Evolutionary conservation across 1,284 basidiomycete species (phyloP).

Genomic region (Ganoderma boninense): DNA sequence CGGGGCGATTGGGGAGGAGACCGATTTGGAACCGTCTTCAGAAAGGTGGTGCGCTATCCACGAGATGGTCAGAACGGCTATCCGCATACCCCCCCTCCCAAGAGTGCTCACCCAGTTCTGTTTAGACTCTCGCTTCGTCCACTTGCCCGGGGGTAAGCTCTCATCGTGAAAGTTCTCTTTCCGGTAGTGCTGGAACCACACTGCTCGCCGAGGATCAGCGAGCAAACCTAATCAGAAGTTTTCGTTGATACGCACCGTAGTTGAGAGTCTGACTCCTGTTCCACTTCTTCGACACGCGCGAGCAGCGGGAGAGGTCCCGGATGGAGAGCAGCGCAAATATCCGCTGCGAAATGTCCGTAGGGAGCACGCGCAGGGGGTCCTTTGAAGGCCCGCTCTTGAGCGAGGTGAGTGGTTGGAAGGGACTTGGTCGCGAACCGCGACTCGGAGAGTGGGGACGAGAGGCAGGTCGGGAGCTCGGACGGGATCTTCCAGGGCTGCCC

Average conservation of each 20-base stretch:
- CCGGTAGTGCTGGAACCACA: slow-evolving; percentile 90
- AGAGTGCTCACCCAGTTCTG: slow-evolving; percentile 75
- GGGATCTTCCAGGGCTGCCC: slow-evolving; percentile 47
- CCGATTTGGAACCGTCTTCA: slow-evolving; percentile 56
- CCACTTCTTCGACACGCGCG: slow-evolving; percentile 87
- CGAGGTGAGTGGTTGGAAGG: slow-evolving; percentile 46
- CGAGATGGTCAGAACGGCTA: background rate
- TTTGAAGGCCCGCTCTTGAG: slow-evolving; percentile 37
- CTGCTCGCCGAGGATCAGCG: slow-evolving; percentile 48
- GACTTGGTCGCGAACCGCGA: slow-evolving; percentile 54
- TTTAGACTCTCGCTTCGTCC: slow-evolving; percentile 87
- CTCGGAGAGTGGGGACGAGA: slow-evolving; percentile 71
- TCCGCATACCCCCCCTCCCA: background rate
- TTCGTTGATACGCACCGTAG: slow-evolving; percentile 67
- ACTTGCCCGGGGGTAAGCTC: slow-evolving; percentile 79
- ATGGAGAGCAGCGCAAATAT: slow-evolving; percentile 77
- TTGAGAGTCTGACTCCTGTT: slow-evolving; percentile 87
- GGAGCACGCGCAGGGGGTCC: slow-evolving; percentile 77
- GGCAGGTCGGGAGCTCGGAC: slow-evolving; percentile 57
- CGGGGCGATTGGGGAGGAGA: slow-evolving; percentile 52
- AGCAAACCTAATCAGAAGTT: background rate
- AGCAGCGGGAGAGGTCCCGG: slow-evolving; percentile 76
- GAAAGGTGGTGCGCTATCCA: slow-evolving; percentile 62
- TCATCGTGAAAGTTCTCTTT: slow-evolving; percentile 84
- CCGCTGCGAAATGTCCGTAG: slow-evolving; percentile 81